Evolutionary conservation across 2,329 filamentous ascomycete genomes (phyloP), one percentile per base, ranked within the genome.

Genomic region (Cytospora paraplurivora): DNA sequence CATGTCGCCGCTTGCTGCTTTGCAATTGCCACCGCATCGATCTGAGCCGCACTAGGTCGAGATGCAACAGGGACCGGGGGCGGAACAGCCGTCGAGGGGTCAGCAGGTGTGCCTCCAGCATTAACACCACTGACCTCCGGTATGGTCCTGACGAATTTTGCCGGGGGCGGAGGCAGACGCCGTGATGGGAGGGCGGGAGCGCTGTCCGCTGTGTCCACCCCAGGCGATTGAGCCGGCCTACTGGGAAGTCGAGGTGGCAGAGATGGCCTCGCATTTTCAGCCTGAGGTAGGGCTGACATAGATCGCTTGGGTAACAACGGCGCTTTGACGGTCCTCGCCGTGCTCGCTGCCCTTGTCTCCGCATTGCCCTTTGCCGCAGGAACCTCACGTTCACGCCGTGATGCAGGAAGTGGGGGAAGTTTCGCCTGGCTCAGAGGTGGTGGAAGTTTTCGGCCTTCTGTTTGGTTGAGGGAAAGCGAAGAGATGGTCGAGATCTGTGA

Each of bases 321-420:
- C 32, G 72, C 68, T 56, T 71, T 76, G 19, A 56, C 65, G 17
- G 52, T 58, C n/a, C 68, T 63, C 38, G 65, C 52, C 47, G 49
- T 34, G 21, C 62, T 47, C 69, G 70, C 69, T 7, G 66, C 68
- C 69, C 74, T 71, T 61, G 73, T 68, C 33, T 73, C 70, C 38
- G 75, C 73, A 5, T 71, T 71, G 62, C 76, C 74, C 53, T 72
- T 76, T 7, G 76, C 75, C 65, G 77, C 76, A 3, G 80, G 79
- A 10, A 38, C 58, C 64, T 88, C 85, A 1, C 77, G 74, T 63
- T 87, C 85, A 50, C 81, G 78, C 66, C 77, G 79, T 1, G 81
- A 79, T 0, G 85, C 85, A 0, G 85, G 86, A 41, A 88, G 72
- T 12, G 81, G 79, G 0, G 85, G 86, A 12, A 88, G 76, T 56